A percentile compares a stretch with the other conserved stretches of the same genome.
phyloP scores from a whole-genome alignment of 306 rosid genomes.

The Delonix regia region DNA sequence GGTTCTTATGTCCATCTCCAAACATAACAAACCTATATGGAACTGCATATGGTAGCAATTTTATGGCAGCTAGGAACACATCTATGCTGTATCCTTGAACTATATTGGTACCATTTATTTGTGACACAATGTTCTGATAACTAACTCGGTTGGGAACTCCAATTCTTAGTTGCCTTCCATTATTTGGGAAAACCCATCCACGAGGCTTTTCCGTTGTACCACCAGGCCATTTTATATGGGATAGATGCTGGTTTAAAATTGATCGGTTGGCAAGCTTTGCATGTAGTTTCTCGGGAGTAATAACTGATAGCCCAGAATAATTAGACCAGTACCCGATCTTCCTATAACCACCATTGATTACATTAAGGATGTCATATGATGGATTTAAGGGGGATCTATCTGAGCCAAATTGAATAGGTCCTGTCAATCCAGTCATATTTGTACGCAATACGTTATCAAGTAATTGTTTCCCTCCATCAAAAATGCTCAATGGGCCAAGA shows the following conservation, averaged over 20 bases:
- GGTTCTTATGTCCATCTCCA: slow-evolving; percentile 69
- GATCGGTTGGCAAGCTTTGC: slow-evolving; percentile 54
- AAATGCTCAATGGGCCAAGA: slow-evolving; percentile 63
- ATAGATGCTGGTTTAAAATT: slow-evolving; percentile 50
- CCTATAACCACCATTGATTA: slow-evolving; percentile 47
- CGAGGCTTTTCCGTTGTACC: slow-evolving; percentile 64
- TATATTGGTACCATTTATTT: slow-evolving; percentile 45
- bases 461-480: slow-evolving; percentile 63
- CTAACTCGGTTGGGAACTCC: slow-evolving; percentile 72
- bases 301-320: slow-evolving; percentile 68
- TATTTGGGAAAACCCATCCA: slow-evolving; percentile 83
- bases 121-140: slow-evolving; percentile 57
- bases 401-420: slow-evolving; percentile 53
- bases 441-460: slow-evolving; percentile 52
- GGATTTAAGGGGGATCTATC: slow-evolving; percentile 57
- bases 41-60: slow-evolving; percentile 68
- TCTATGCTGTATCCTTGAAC: slow-evolving; percentile 75
- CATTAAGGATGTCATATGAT: slow-evolving; percentile 72
- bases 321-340: slow-evolving; percentile 82
- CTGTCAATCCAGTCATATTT: slow-evolving; percentile 72
- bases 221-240: slow-evolving; percentile 70
- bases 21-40: slow-evolving; percentile 53
- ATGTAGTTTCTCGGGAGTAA: slow-evolving; percentile 60
- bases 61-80: slow-evolving; percentile 70
- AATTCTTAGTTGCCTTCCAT: slow-evolving; percentile 67